These are phyloP conservation scores for Usnea hakonensis DNA, from an alignment of 495 filamentous ascomycete genomes.

Conservation along the genomic window DNA sequence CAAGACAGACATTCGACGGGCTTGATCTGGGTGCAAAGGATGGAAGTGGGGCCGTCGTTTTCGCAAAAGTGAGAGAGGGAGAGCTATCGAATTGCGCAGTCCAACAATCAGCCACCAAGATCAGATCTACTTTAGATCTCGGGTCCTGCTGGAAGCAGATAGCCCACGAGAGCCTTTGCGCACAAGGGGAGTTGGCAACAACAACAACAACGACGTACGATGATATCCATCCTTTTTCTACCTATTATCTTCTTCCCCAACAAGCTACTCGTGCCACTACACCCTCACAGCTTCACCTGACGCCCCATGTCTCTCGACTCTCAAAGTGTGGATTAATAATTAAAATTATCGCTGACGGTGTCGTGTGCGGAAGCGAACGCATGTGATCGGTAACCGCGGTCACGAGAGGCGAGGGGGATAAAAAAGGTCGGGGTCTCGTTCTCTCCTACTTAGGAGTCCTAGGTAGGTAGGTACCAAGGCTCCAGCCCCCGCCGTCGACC, in stretches of 20 bases:
- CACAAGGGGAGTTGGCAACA: background rate
- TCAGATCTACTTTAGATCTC: background rate
- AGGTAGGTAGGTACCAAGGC: too few relatives aligned
- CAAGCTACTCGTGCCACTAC: too few relatives aligned
- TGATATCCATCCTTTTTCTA: constrained; percentile 15
- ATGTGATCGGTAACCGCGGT: constrained; percentile 1
- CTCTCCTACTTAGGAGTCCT: too few relatives aligned
- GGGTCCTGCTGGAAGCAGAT: background rate
- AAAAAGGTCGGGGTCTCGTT: too few relatives aligned
- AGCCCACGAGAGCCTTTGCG: background rate
- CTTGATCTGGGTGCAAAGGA: constrained; percentile 87
- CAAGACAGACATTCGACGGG: constrained; percentile 73
- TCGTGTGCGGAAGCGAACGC: background rate
- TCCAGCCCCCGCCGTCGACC: too few relatives aligned
- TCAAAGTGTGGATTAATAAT: too few relatives aligned
- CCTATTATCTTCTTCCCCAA: too few relatives aligned
- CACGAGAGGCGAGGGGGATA: background rate
- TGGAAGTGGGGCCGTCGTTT: constrained; percentile 86
- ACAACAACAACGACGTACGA: constrained; percentile 8
- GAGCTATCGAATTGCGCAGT: constrained; percentile 46
- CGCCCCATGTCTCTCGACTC: constrained; percentile 4
- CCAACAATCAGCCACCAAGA: constrained; percentile 2
- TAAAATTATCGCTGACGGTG: background rate
- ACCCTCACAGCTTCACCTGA: constrained; percentile 7
- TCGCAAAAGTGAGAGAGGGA: constrained; percentile 97